Evolutionary conservation across 2,329 filamentous ascomycete genomes (phyloP).

Genomic region (Fusarium protoensiforme): DNA sequence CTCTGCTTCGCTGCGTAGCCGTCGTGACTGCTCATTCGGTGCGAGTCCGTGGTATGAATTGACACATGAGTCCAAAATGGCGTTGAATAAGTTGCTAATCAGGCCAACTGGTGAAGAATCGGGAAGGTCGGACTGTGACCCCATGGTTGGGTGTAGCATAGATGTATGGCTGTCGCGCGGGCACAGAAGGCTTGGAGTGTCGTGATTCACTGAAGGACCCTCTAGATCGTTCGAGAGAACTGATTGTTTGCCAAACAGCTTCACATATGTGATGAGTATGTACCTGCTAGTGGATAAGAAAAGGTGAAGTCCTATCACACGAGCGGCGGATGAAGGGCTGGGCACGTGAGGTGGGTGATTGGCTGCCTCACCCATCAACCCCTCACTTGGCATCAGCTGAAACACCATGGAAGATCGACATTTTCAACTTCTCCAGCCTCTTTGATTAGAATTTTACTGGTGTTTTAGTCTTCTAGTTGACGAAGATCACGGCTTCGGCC

Average conservation of each 20-base stretch:
- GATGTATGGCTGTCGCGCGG: background rate
- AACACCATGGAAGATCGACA: background rate
- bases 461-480: background rate
- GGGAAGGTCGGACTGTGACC: background rate
- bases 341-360: background rate
- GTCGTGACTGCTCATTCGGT: background rate
- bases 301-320: background rate
- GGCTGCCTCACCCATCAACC: background rate
- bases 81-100: background rate
- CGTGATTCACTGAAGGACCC: background rate
- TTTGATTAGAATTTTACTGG: background rate
- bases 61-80: background rate
- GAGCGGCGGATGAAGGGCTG: background rate
- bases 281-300: background rate
- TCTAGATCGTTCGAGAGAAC: accelerated
- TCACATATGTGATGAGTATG: background rate
- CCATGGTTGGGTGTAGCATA: background rate
- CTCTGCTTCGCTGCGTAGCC: background rate
- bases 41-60: background rate
- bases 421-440: background rate
- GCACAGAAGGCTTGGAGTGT: background rate
- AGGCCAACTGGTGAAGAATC: background rate
- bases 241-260: too few species aligned
- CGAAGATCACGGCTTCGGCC: accelerated
- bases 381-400: background rate